Conservation (phyloP, 2,329 filamentous ascomycete genomes). For the Herpotrichia juniperi region DNA sequence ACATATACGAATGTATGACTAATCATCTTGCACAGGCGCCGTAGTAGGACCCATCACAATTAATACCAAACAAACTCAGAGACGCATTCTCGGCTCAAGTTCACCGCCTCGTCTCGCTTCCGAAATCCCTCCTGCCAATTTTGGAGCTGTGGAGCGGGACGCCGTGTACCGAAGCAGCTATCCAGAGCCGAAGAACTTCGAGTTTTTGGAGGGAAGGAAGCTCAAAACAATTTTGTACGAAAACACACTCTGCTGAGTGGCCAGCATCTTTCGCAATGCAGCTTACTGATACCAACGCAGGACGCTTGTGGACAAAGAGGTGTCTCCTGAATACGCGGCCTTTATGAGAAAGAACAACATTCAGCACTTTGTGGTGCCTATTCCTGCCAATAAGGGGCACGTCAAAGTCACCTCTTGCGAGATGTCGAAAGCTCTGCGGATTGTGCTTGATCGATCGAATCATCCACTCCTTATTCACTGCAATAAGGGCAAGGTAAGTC, state of each 20-base stretch:
- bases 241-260: background rate
- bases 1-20: too few relatives aligned
- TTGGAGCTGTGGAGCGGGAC: slow-evolving; percentile 73
- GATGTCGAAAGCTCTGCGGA: slow-evolving; percentile 73
- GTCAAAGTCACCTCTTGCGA: slow-evolving; percentile 48
- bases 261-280: background rate
- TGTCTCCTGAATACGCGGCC: slow-evolving; percentile 54
- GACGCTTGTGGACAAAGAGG: slow-evolving; percentile 58
- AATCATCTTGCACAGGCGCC: too few relatives aligned
- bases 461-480: slow-evolving; percentile 88
- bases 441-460: slow-evolving; percentile 74
- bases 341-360: slow-evolving; percentile 74
- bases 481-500: slow-evolving; percentile 79
- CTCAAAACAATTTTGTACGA: slow-evolving; percentile 81
- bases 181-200: slow-evolving; percentile 72
- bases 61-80: too few relatives aligned
- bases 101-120: slow-evolving; percentile 14
- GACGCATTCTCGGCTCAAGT: background rate
- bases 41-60: too few relatives aligned
- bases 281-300: slow-evolving; percentile 47
- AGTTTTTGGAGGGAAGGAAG: slow-evolving; percentile 69
- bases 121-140: slow-evolving; percentile 69
- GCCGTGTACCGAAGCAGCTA: slow-evolving; percentile 83
- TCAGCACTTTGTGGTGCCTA: slow-evolving; percentile 74
- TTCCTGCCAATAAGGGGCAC: slow-evolving; percentile 85